Conservation (phyloP, 768 basidiomycete genomes). For the Imleria badia region DNA sequence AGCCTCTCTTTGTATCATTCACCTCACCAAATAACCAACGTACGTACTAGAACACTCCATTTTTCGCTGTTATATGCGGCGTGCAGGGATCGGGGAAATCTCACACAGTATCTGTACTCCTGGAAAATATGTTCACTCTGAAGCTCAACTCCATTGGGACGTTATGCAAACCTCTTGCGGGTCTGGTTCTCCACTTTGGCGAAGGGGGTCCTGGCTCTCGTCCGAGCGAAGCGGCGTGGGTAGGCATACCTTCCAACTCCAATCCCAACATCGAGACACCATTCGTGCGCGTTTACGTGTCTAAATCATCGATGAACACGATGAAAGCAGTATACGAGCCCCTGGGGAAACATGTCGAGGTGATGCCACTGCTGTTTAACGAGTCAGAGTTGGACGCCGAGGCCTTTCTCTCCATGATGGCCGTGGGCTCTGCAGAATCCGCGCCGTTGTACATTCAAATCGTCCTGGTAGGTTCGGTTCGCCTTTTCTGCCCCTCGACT, state of each 20-base stretch:
- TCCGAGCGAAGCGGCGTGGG: constrained; percentile 65
- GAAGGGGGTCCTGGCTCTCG: constrained; percentile 54
- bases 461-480: constrained; percentile 45
- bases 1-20: neutral
- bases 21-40: neutral
- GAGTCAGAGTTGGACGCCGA: constrained; percentile 61
- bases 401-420: constrained; percentile 71
- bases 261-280: constrained; percentile 32
- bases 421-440: constrained; percentile 52
- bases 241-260: constrained; percentile 33
- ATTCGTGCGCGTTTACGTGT: constrained; percentile 48
- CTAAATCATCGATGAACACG: constrained; percentile 53
- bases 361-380: constrained; percentile 52
- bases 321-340: constrained; percentile 52
- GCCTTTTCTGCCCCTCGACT: neutral
- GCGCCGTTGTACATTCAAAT: constrained; percentile 67
- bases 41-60: constrained; percentile 57
- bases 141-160: constrained; percentile 46
- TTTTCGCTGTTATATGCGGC: constrained; percentile 68
- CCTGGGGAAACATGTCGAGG: constrained; percentile 44
- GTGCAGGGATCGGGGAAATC: constrained; percentile 76
- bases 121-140: constrained; percentile 67
- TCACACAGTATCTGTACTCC: constrained; percentile 61
- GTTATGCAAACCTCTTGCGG: constrained; percentile 51
- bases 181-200: constrained; percentile 64